Evolutionary conservation across 768 basidiomycete genomes (phyloP).

Genomic region (Trichaptum fuscoviolaceum): DNA sequence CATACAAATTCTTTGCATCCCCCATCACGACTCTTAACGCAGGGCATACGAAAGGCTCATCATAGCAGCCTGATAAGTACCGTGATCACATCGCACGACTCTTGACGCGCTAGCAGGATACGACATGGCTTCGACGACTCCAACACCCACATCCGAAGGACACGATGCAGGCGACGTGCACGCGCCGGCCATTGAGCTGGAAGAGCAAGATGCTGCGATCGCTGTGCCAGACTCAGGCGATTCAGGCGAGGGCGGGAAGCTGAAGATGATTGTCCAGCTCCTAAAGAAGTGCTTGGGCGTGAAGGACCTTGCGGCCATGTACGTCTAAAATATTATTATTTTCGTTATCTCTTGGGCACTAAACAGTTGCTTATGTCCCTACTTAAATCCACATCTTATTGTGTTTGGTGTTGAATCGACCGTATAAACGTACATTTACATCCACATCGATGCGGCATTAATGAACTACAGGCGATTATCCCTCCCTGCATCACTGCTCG

Average conservation of each 20-base stretch:
- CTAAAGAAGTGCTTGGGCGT: constrained; percentile 90
- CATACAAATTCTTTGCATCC: neutral
- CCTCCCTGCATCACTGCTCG: constrained; percentile 86
- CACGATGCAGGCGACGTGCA: constrained; percentile 4
- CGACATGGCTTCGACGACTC: neutral
- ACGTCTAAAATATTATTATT: constrained; percentile 23
- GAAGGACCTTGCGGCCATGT: constrained; percentile 95
- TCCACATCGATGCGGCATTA: constrained; percentile 6
- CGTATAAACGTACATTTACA: neutral
- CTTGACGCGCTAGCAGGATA: too few species aligned
- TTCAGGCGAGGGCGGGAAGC: constrained; percentile 80
- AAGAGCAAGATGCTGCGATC: constrained; percentile 50
- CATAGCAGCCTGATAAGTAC: too few species aligned
- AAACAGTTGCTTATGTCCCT: neutral
- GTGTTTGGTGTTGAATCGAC: too few species aligned
- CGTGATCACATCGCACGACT: too few species aligned
- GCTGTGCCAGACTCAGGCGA: constrained; percentile 68
- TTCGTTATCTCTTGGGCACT: neutral
- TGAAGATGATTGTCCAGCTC: constrained; percentile 90
- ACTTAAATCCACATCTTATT: too few species aligned
- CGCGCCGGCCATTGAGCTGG: constrained; percentile 23
- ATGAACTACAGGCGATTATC: constrained; percentile 68
- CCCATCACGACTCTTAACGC: too few species aligned
- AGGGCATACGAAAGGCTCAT: too few species aligned
- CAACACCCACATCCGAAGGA: neutral